These are phyloP conservation scores for Caloboletus inedulis DNA, from an alignment of 1,284 basidiomycete species.

Conservation along the genomic window DNA sequence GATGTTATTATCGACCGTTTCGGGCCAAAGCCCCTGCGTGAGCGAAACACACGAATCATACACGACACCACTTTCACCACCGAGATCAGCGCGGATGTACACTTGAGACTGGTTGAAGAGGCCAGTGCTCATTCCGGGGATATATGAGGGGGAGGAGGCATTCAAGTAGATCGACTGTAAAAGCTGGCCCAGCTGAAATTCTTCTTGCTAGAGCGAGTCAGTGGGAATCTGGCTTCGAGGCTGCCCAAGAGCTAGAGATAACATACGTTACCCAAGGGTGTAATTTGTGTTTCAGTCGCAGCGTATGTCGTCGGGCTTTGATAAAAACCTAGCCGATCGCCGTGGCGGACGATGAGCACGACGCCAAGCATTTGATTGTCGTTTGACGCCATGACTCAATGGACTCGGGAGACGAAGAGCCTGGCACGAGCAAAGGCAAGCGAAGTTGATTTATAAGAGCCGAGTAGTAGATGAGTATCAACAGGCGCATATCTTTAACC, in stretches of 20 bases:
- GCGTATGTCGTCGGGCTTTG: constrained; percentile 66
- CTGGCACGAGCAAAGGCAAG: not conserved
- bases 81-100: constrained; percentile 67
- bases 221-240: not conserved
- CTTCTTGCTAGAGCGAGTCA: constrained; percentile 39
- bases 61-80: constrained; percentile 73
- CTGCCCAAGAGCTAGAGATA: not conserved
- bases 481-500: not conserved
- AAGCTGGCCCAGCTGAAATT: constrained; percentile 63
- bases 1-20: constrained; percentile 48
- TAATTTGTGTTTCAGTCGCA: constrained; percentile 63
- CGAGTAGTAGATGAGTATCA: not conserved
- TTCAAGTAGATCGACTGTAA: constrained; percentile 65
- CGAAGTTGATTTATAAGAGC: not conserved
- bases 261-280: constrained; percentile 71
- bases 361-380: constrained; percentile 45
- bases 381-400: constrained; percentile 17
- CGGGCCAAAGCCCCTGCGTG: constrained; percentile 72
- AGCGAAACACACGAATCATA: constrained; percentile 66
- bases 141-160: constrained; percentile 50
- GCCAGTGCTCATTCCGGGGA: constrained; percentile 54
- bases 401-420: not conserved
- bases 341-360: constrained; percentile 61
- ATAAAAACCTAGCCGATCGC: constrained; percentile 61
- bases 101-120: constrained; percentile 42